Percentiles rank a stretch among this genome's conserved stretches.
Conservation (phyloP, 73 alveolate species). For the Paramecium sonneborni region DNA sequence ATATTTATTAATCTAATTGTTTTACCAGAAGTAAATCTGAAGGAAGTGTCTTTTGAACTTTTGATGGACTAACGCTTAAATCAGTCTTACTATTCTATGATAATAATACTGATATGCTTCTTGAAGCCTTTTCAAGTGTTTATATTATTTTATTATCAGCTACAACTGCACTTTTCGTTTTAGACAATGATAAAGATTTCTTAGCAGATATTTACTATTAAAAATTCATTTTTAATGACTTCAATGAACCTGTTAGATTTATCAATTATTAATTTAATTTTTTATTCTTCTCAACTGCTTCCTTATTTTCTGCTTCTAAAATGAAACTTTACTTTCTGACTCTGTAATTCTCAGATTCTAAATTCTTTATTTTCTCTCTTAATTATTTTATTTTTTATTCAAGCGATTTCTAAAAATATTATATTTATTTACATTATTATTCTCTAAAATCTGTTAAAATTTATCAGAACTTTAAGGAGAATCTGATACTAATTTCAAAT, state of each 20-base stretch:
- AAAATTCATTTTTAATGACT: neutral
- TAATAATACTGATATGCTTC: neutral
- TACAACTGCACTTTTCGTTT: neutral
- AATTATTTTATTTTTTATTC: neutral
- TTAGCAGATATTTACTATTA: neutral
- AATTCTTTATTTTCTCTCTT: neutral
- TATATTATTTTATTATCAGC: neutral
- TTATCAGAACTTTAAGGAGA: slow-evolving; percentile 15
- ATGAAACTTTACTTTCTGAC: neutral
- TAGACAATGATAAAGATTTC: neutral
- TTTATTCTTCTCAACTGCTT: neutral
- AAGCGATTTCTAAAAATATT: neutral
- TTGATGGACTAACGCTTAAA: neutral
- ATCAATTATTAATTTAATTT: neutral
- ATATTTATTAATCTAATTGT: neutral
- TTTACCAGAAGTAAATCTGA: neutral
- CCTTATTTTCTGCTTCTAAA: neutral
- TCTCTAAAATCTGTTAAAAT: neutral
- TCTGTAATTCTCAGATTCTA: neutral
- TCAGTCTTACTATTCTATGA: neutral
- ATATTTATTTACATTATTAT: neutral
- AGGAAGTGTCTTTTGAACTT: neutral
- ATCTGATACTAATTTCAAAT: neutral
- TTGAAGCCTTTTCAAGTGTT: neutral
- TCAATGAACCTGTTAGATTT: neutral